Conservation (phyloP, 164 flowering plant species). For the Aristolochia fimbriata region DNA sequence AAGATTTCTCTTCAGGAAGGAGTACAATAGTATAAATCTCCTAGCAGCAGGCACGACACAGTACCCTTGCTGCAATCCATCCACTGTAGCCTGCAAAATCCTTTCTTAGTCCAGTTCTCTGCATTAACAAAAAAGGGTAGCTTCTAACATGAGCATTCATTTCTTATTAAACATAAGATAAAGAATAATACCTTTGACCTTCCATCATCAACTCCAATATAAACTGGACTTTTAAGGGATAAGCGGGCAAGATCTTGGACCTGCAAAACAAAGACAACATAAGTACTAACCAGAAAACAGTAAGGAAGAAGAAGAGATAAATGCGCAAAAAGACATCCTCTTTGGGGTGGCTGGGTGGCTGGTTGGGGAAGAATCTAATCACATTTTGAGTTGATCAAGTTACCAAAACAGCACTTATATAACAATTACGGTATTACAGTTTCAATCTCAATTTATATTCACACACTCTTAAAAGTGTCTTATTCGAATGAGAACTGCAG, state of each 20-base stretch:
- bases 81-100: slow-evolving; percentile 68
- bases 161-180: neutral
- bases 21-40: slow-evolving; percentile 67
- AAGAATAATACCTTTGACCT: slow-evolving; percentile 50
- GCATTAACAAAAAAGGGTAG: neutral
- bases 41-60: slow-evolving; percentile 68
- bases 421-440: too few species aligned
- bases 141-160: too few species aligned
- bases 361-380: too few species aligned
- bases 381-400: too few species aligned
- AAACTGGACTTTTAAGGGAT: slow-evolving; percentile 64
- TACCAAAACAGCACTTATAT: too few species aligned
- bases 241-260: slow-evolving; percentile 91
- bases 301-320: too few species aligned
- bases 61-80: slow-evolving; percentile 84
- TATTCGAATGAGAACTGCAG: slow-evolving; percentile 1
- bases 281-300: too few species aligned
- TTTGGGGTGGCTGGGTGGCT: too few species aligned
- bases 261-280: slow-evolving; percentile 22
- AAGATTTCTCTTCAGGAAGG: slow-evolving; percentile 74
- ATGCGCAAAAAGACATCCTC: too few species aligned
- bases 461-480: too few species aligned
- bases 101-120: neutral
- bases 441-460: too few species aligned
- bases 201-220: slow-evolving; percentile 92